Conservation (phyloP, 352 stramenopile genomes). For the Phytophthora pini region DNA sequence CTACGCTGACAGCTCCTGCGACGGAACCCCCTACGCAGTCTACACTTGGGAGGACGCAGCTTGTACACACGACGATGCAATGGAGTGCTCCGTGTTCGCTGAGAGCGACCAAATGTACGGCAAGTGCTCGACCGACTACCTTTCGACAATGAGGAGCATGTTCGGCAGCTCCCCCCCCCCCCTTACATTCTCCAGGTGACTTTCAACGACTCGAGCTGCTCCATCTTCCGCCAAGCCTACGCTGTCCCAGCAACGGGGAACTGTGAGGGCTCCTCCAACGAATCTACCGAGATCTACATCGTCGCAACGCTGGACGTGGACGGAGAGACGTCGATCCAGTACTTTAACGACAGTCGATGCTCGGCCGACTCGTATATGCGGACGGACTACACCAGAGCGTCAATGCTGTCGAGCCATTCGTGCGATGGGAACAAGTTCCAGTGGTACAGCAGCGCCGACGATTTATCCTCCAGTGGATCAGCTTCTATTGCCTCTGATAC, state of each 20-base stretch:
- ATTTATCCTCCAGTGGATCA: not conserved
- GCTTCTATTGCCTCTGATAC: too few species aligned
- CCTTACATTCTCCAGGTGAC: not conserved
- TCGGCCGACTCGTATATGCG: not conserved
- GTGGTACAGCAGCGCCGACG: not conserved
- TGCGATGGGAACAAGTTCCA: constrained; percentile 4
- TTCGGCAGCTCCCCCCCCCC: not conserved
- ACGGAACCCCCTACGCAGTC: not conserved
- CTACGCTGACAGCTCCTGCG: not conserved
- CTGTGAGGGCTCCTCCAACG: constrained; percentile 5
- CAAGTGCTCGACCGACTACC: not conserved
- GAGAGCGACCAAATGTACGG: not conserved
- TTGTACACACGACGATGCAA: not conserved
- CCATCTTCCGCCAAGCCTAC: not conserved
- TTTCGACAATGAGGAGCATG: not conserved
- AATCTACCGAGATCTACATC: not conserved
- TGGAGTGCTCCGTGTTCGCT: not conserved
- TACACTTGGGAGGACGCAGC: not conserved
- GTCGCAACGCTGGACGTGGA: not conserved
- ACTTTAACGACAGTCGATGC: not conserved
- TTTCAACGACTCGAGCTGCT: not conserved
- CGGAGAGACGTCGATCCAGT: not conserved
- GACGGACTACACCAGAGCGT: not conserved
- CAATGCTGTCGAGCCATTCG: not conserved
- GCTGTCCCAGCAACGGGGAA: constrained; percentile 7